phyloP scores from a whole-genome alignment of 1,284 basidiomycete species.

The Ceratobasidium sp. region DNA sequence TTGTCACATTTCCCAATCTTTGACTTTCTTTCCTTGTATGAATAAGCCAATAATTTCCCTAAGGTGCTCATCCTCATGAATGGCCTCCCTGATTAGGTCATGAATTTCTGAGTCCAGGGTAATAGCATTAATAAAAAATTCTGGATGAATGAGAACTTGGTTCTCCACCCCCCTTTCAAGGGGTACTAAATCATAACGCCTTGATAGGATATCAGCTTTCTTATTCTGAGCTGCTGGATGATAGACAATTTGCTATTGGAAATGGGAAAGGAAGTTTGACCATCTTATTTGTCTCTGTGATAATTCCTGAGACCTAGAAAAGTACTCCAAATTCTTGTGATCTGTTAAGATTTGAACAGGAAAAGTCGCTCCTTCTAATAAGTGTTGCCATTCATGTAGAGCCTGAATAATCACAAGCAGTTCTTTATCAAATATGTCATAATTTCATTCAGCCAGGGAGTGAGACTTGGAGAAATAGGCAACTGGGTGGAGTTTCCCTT shows the following conservation, averaged over 20 bases:
- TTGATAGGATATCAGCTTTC: too few species aligned
- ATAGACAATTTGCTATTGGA: neutral
- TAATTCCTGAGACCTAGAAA: neutral
- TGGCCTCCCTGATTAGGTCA: too few species aligned
- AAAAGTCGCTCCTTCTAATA: neutral
- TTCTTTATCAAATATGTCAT: neutral
- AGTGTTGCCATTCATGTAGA: neutral
- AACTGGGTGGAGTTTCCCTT: neutral
- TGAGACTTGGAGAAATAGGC: neutral
- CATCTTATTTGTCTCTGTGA: neutral
- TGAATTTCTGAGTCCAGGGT: too few species aligned
- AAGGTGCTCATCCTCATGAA: too few species aligned
- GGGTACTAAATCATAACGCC: too few species aligned
- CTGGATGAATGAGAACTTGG: too few species aligned
- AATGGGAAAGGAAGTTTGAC: neutral
- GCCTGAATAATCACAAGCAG: neutral
- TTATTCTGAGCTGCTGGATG: too few species aligned
- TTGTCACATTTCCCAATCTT: too few species aligned
- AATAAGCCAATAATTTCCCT: too few species aligned
- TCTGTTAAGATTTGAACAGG: neutral
- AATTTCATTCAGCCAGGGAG: neutral
- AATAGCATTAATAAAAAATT: too few species aligned
- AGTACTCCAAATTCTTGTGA: neutral
- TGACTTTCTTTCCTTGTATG: too few species aligned
- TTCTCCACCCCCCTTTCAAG: too few species aligned